phyloP scores from a whole-genome alignment of 306 rosid species.

The Mimosa pudica region DNA sequence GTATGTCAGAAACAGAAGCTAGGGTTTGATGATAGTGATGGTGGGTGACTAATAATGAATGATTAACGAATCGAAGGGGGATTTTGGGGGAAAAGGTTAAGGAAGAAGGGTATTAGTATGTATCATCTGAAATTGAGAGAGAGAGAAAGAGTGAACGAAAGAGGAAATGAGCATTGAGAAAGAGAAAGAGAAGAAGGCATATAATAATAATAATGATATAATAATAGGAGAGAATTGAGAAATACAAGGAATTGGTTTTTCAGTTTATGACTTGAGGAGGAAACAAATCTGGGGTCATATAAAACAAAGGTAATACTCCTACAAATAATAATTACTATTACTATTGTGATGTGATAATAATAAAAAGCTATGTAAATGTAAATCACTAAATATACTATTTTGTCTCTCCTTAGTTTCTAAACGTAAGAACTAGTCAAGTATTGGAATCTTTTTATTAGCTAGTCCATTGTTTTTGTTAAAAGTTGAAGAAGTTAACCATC shows the following conservation, averaged over 20 bases:
- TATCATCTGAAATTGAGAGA: background rate
- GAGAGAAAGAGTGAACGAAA: background rate
- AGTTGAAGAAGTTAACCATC: no score
- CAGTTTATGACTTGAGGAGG: background rate
- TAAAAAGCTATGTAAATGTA: no score
- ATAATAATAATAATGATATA: no score
- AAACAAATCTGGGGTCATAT: background rate
- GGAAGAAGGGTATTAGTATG: background rate
- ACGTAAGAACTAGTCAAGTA: no score
- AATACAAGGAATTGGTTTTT: background rate
- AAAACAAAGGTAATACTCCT: background rate
- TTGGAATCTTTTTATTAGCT: no score
- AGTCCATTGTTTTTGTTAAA: no score
- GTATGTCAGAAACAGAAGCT: background rate
- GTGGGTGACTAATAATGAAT: no score
- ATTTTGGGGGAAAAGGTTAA: background rate
- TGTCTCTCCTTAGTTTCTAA: no score
- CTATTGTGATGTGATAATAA: no score
- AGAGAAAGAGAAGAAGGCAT: no score
- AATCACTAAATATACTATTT: no score
- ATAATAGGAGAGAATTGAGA: background rate
- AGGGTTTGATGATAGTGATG: background rate
- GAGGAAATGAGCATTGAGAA: constrained; percentile 2
- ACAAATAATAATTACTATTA: no score
- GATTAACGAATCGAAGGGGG: background rate